These are phyloP conservation scores for Usnea hakonensis DNA, from an alignment of 495 filamentous ascomycete species.

Conservation along the genomic window DNA sequence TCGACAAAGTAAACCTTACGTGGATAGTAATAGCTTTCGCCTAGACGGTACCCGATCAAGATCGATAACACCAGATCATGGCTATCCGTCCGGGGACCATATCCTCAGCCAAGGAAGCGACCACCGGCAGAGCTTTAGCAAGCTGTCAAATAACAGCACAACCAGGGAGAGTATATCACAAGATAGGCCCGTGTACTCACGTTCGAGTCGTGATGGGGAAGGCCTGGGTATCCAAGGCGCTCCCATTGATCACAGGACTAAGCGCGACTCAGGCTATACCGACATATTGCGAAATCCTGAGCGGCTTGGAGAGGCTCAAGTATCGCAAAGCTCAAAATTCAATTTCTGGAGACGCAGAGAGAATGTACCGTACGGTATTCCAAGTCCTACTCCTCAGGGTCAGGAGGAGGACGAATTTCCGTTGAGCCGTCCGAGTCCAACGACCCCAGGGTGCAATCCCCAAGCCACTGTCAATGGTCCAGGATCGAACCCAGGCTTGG, in stretches of 20 bases:
- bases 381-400: constrained; percentile 38
- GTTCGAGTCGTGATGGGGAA: not conserved
- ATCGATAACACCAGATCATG: not conserved
- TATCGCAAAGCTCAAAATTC: constrained; percentile 28
- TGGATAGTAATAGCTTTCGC: not conserved
- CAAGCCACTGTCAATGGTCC: constrained; percentile 21
- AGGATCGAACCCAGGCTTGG: constrained; percentile 13
- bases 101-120: not conserved
- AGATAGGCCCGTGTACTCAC: not conserved
- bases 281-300: constrained; percentile 6
- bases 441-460: constrained; percentile 16
- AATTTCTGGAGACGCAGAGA: constrained; percentile 39
- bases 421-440: constrained; percentile 22
- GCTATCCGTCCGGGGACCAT: not conserved
- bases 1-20: not conserved
- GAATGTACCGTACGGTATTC: constrained; percentile 25
- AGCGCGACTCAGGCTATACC: not conserved
- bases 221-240: constrained; percentile 13
- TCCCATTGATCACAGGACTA: not conserved
- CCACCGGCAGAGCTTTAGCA: not conserved
- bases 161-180: constrained; percentile 6
- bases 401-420: constrained; percentile 40
- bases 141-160: constrained; percentile 3
- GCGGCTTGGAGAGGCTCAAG: constrained; percentile 7
- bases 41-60: constrained; percentile 1